Evolutionary conservation across 164 flowering plant species (phyloP).

Genomic region (Nelumbo lutea): DNA sequence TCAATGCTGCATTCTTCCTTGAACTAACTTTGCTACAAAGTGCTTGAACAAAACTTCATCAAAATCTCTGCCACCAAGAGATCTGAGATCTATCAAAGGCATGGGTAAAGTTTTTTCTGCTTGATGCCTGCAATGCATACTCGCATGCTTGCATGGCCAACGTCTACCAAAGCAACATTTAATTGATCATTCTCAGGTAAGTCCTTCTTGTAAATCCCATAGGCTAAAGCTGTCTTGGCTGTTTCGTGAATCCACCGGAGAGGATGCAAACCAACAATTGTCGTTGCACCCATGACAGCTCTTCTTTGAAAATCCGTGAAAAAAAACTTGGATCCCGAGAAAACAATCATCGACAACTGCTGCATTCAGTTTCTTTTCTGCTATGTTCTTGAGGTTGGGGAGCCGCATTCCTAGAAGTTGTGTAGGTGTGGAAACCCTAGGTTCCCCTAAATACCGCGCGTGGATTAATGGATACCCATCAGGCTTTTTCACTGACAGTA

Average conservation of each 20-base stretch:
- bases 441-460: conserved; percentile 72
- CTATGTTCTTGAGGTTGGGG: conserved; percentile 67
- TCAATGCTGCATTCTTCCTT: conserved; percentile 56
- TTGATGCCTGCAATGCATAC: conserved; percentile 63
- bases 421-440: conserved; percentile 63
- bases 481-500: conserved; percentile 67
- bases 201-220: conserved; percentile 57
- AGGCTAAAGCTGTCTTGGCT: conserved; percentile 66
- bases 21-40: conserved; percentile 57
- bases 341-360: conserved; percentile 72
- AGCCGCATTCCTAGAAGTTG: conserved; percentile 81
- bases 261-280: conserved; percentile 66
- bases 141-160: conserved; percentile 67
- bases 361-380: conserved; percentile 40
- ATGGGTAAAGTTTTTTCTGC: conserved; percentile 52
- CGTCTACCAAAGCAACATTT: conserved; percentile 59
- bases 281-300: conserved; percentile 66
- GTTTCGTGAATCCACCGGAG: conserved; percentile 61
- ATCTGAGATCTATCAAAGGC: conserved; percentile 42
- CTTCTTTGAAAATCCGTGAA: conserved; percentile 69
- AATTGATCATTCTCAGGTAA: conserved; percentile 52
- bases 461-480: conserved; percentile 87
- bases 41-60: conserved; percentile 58
- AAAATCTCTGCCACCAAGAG: conserved; percentile 61
- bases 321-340: conserved; percentile 65